Percentiles rank a stretch among this genome's conserved stretches.
These are phyloP conservation scores for Coniferiporia sulphurascens DNA, from an alignment of 1,284 basidiomycete genomes.

Conservation along the genomic window DNA sequence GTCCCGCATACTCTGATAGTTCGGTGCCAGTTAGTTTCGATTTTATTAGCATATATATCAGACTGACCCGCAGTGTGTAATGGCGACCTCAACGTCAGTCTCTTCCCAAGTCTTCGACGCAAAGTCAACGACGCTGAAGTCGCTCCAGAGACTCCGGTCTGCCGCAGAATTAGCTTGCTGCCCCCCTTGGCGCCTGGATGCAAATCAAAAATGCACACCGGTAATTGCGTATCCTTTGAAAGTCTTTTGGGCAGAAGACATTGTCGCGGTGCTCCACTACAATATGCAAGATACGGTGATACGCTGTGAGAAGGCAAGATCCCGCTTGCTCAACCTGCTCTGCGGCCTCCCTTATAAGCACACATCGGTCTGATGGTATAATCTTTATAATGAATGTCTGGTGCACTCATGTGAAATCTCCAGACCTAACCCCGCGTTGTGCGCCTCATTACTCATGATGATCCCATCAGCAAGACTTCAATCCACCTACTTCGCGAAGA, in stretches of 20 bases:
- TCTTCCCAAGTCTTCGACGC: slow-evolving; percentile 32
- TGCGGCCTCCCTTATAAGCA: no score
- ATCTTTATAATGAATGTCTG: no score
- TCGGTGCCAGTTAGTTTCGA: neutral
- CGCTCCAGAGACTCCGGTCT: slow-evolving; percentile 32
- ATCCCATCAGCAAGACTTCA: no score
- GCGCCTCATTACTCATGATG: no score
- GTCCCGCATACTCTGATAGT: slow-evolving; percentile 22
- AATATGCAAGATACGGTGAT: neutral
- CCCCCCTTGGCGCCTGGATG: neutral
- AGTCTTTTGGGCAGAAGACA: slow-evolving; percentile 7
- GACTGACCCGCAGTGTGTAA: slow-evolving; percentile 35
- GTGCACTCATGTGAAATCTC: no score
- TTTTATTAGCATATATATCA: neutral
- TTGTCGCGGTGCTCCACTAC: neutral
- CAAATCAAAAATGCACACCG: slow-evolving; percentile 1
- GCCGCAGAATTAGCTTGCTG: neutral
- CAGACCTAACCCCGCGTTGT: no score
- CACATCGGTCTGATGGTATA: no score
- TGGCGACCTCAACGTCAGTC: slow-evolving; percentile 36
- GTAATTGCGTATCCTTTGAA: slow-evolving; percentile 18
- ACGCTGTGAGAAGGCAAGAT: no score
- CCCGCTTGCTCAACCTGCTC: no score
- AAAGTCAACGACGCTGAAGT: slow-evolving; percentile 39
- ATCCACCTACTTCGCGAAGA: no score